Percentiles rank a stretch among this genome's conserved stretches.
phyloP scores from a whole-genome alignment of 768 basidiomycete species.

The Tubosaeta sp. region DNA sequence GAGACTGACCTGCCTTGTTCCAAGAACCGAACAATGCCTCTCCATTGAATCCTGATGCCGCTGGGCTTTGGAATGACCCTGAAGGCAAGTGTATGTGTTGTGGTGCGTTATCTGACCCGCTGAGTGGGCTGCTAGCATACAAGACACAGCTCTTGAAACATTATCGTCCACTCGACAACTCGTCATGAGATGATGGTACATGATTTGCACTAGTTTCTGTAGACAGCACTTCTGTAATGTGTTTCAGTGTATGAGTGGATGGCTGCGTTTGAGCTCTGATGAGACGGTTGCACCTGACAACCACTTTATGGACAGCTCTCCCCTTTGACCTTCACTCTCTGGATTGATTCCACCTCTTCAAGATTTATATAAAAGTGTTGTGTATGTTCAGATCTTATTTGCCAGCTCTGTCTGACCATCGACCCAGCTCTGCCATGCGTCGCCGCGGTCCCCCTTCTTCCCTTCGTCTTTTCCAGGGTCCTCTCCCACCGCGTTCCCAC shows the following conservation, averaged over 20 bases:
- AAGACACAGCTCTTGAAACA: slow-evolving; percentile 67
- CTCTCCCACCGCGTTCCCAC: slow-evolving; percentile 54
- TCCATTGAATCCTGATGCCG: slow-evolving; percentile 84
- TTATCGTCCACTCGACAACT: slow-evolving; percentile 53
- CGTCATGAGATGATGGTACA: slow-evolving; percentile 24
- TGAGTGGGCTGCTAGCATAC: slow-evolving; percentile 45
- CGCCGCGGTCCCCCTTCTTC: slow-evolving; percentile 67
- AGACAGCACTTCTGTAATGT: neutral
- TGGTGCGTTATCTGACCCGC: neutral
- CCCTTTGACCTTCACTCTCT: neutral
- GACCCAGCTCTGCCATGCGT: slow-evolving; percentile 41
- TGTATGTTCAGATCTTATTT: neutral
- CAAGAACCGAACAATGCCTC: slow-evolving; percentile 91
- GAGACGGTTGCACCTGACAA: neutral
- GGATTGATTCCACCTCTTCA: neutral
- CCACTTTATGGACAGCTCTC: neutral
- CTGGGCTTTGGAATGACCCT: slow-evolving; percentile 71
- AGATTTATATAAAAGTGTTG: no score
- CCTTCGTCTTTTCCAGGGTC: slow-evolving; percentile 58
- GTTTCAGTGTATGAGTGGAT: neutral
- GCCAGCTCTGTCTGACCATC: neutral
- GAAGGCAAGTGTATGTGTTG: slow-evolving; percentile 41
- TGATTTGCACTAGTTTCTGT: slow-evolving; percentile 1
- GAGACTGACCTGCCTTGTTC: slow-evolving; percentile 1
- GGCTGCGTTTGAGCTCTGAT: neutral